These are phyloP conservation scores for Annulohypoxylon stygium DNA, from an alignment of 495 filamentous ascomycete species.

Conservation along the genomic window DNA sequence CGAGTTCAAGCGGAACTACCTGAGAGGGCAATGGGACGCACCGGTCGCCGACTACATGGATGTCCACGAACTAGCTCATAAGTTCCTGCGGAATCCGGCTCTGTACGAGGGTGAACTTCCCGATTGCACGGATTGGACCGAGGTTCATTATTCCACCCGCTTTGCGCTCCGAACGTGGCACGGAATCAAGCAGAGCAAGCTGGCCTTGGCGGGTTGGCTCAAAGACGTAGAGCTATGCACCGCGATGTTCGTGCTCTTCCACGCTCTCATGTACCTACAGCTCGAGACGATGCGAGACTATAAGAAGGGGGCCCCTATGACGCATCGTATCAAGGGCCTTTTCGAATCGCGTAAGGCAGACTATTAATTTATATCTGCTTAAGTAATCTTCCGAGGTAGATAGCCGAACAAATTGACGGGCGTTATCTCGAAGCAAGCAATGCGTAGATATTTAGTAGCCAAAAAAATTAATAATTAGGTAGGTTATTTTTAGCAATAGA, in stretches of 20 bases:
- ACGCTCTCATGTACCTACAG: conserved; percentile 48
- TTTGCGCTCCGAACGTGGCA: conserved; percentile 31
- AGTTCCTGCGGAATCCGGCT: not conserved
- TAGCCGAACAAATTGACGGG: not conserved
- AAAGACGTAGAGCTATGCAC: conserved; percentile 5
- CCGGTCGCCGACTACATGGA: conserved; percentile 29
- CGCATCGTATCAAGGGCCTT: conserved; percentile 28
- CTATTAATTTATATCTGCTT: not conserved
- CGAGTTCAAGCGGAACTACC: conserved; percentile 36
- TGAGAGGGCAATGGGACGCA: conserved; percentile 27
- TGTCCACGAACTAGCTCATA: conserved; percentile 22
- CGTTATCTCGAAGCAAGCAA: not conserved
- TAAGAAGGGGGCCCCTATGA: conserved; percentile 25
- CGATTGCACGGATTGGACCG: not conserved
- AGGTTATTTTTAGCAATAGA: not conserved
- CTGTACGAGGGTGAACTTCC: conserved; percentile 8
- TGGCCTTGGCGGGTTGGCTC: conserved; percentile 35
- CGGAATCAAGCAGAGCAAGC: conserved; percentile 1
- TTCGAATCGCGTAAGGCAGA: conserved; percentile 21
- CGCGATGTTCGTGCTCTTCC: conserved; percentile 41
- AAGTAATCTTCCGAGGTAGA: not conserved
- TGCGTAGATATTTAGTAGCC: not conserved
- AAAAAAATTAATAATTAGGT: not conserved
- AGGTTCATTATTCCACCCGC: conserved; percentile 39
- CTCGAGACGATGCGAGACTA: conserved; percentile 42